phyloP scores from a whole-genome alignment of 1,139 yeast genomes.

The Kodamaea alishanica region DNA sequence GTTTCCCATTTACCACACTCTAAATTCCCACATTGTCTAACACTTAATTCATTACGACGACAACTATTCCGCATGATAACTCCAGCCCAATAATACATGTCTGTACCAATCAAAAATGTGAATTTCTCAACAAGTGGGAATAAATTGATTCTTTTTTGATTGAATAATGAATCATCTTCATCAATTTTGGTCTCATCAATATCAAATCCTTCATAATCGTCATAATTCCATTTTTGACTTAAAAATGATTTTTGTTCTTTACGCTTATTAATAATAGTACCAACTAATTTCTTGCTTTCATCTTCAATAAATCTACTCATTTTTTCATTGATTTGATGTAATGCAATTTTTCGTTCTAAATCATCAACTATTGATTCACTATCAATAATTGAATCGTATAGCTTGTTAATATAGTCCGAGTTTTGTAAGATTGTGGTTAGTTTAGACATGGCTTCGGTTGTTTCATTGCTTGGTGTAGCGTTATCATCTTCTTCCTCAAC shows the following conservation, averaged over 20 bases:
- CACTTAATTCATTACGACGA: slow-evolving; percentile 84
- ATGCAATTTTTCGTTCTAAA: slow-evolving; percentile 43
- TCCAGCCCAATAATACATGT: slow-evolving; percentile 94
- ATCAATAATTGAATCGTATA: slow-evolving; percentile 34
- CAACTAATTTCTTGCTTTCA: slow-evolving; percentile 33
- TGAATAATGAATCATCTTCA: slow-evolving; percentile 47
- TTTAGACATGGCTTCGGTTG: slow-evolving; percentile 2
- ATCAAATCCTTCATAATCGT: slow-evolving; percentile 52
- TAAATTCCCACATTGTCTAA: slow-evolving; percentile 91
- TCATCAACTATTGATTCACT: slow-evolving; percentile 35
- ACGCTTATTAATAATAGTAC: slow-evolving; percentile 32
- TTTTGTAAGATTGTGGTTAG: slow-evolving; percentile 6
- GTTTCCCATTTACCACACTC: slow-evolving; percentile 96
- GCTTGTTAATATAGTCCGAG: slow-evolving; percentile 18
- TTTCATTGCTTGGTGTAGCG: neutral
- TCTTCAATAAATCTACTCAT: slow-evolving; percentile 31
- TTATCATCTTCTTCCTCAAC: slow-evolving; percentile 14
- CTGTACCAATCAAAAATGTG: slow-evolving; percentile 70
- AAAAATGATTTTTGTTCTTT: slow-evolving; percentile 31
- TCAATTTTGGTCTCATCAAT: slow-evolving; percentile 48
- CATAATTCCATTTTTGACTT: slow-evolving; percentile 49
- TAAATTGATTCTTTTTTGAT: slow-evolving; percentile 59
- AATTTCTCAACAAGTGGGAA: slow-evolving; percentile 91
- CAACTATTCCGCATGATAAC: slow-evolving; percentile 95
- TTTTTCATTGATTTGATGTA: slow-evolving; percentile 32